Percentiles rank a stretch among this genome's conserved stretches.
These are phyloP conservation scores for Lichtheimia ornata DNA, from an alignment of 371 early-diverging fungal genomes.

Conservation along the genomic window DNA sequence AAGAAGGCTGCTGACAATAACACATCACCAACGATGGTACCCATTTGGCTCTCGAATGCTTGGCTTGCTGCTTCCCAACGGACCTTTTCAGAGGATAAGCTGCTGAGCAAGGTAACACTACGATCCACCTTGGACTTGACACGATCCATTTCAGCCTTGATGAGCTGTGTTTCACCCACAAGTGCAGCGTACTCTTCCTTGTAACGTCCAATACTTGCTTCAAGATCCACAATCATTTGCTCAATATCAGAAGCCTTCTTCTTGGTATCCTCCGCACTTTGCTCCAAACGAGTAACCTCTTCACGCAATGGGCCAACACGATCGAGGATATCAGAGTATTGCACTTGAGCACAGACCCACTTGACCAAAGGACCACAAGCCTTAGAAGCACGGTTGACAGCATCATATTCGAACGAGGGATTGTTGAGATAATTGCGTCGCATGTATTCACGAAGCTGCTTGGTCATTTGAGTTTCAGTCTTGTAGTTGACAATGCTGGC, in stretches of 20 bases:
- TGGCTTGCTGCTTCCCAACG: constrained; percentile 94
- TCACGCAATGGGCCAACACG: constrained; percentile 94
- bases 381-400: constrained; percentile 96
- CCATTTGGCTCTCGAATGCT: constrained; percentile 95
- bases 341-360: constrained; percentile 97
- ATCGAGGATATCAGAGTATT: constrained; percentile 90
- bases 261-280: constrained; percentile 76
- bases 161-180: constrained; percentile 88
- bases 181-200: constrained; percentile 97
- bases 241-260: constrained; percentile 75
- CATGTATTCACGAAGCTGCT: constrained; percentile 77
- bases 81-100: constrained; percentile 89
- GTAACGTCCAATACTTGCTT: constrained; percentile 84
- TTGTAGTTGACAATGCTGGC: constrained; percentile 94
- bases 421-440: constrained; percentile 76
- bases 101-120: constrained; percentile 85
- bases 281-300: constrained; percentile 87
- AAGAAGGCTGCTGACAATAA: constrained; percentile 90
- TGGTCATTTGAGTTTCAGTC: constrained; percentile 80
- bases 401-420: constrained; percentile 90
- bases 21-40: constrained; percentile 98
- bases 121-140: constrained; percentile 95
- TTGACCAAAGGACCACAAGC: constrained; percentile 98
- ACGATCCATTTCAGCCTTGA: constrained; percentile 94
- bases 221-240: constrained; percentile 82